Evolutionary conservation across 2,329 filamentous ascomycete genomes (phyloP), one percentile per base, ranked within the genome.

Genomic region (Setomelanomma holmii): DNA sequence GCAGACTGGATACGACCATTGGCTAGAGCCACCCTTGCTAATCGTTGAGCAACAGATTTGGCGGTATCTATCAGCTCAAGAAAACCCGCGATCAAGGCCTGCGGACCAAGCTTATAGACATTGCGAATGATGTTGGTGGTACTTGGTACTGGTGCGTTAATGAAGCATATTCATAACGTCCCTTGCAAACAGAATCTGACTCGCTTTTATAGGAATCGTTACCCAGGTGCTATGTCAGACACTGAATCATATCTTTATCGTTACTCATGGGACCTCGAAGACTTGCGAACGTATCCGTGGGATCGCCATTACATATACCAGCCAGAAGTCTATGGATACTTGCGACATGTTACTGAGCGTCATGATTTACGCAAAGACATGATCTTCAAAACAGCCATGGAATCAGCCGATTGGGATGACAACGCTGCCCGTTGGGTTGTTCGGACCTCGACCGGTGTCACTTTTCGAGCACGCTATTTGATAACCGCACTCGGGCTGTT

Each of bases 361-460:
- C 65, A 74, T 48, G 53, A 74, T 27, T 56, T 80, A 4, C 60
- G 68, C 4, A 60, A 66, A 17, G 45, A 77, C 45, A 76, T 80
- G 36, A 66, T 72, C 12, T 79, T 80, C 67, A 65, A 78, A 41
- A 79, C 75, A 0, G 64, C 65, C 30, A 56, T 79, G 8, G 53
- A 53, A 4, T 60, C 61, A 0, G 75, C 75, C 1, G 54, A 60
- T 1, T 80, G 66, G 58, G 64, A 76, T 41, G 68, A 76, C 4
- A 34, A 50, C 0, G 51, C 33, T 1, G 52, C 60, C 5, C 51
- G 49, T 0, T 79, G 77, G 76, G 43, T 47, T 1, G 49, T 77
- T 5, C 55, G 52, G 1, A 63, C 64, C 1, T 56, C 55, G 5
- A 56, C 48, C 2, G 71, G 66, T 4, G 45, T 52, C 2, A 49